These are phyloP conservation scores for Hypoxylon sp. DNA, from an alignment of 2,329 filamentous ascomycete species.

Conservation along the genomic window DNA sequence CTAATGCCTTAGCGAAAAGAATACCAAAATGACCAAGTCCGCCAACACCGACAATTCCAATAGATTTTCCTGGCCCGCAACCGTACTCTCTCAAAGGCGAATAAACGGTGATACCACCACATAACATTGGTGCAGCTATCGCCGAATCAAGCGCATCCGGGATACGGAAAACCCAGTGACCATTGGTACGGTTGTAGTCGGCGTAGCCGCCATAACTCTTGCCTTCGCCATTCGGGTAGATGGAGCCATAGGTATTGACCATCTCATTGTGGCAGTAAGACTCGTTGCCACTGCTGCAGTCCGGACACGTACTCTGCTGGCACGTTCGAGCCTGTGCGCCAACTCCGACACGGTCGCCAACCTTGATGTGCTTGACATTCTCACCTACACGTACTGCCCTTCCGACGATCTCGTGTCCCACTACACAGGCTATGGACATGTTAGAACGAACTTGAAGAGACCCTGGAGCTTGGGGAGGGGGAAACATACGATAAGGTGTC, in stretches of 20 bases:
- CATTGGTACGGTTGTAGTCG: slow-evolving; percentile 55
- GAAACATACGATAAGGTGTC: slow-evolving; percentile 58
- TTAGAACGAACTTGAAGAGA: slow-evolving; percentile 36
- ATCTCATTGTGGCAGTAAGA: slow-evolving; percentile 59
- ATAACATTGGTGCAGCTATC: slow-evolving; percentile 74
- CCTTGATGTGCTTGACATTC: slow-evolving; percentile 65
- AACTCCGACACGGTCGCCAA: slow-evolving; percentile 57
- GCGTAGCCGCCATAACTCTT: slow-evolving; percentile 73
- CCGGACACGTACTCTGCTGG: slow-evolving; percentile 59
- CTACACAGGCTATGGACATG: slow-evolving; percentile 61
- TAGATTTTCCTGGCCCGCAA: slow-evolving; percentile 75
- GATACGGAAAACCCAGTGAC: slow-evolving; percentile 65
- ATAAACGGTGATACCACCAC: slow-evolving; percentile 78
- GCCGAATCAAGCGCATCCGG: slow-evolving; percentile 60
- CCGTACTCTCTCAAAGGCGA: slow-evolving; percentile 74
- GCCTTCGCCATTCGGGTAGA: slow-evolving; percentile 65
- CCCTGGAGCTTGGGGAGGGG: slow-evolving; percentile 7
- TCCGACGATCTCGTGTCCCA: slow-evolving; percentile 77
- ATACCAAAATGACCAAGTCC: slow-evolving; percentile 79
- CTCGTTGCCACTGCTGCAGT: slow-evolving; percentile 60
- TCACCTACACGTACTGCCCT: slow-evolving; percentile 72
- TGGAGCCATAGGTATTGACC: slow-evolving; percentile 68
- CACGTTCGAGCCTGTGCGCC: slow-evolving; percentile 73
- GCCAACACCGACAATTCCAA: slow-evolving; percentile 78
- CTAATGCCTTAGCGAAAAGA: slow-evolving; percentile 77